phyloP scores from a whole-genome alignment of 2,329 filamentous ascomycete genomes.

The Stagonosporopsis cucurbitacearum region DNA sequence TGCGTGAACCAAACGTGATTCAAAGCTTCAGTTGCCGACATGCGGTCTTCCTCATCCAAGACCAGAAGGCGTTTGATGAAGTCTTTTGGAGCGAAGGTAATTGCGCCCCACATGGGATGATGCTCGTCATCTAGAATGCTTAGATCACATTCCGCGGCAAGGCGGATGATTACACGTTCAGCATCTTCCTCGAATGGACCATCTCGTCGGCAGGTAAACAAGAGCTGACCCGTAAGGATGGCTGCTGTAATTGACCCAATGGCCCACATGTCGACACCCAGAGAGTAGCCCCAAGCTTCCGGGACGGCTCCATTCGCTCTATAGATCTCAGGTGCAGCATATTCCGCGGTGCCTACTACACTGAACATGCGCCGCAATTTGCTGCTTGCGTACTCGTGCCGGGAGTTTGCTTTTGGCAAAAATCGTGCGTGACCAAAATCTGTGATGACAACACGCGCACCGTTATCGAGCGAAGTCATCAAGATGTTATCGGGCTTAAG shows the following conservation, averaged over 20 bases:
- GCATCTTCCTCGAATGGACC: conserved; percentile 35
- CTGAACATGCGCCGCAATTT: conserved; percentile 58
- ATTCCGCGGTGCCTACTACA: conserved; percentile 62
- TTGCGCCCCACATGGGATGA: conserved; percentile 51
- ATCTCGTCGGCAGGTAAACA: conserved; percentile 52
- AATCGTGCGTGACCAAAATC: conserved; percentile 65
- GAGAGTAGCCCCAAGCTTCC: conserved; percentile 58
- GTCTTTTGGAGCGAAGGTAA: conserved; percentile 56
- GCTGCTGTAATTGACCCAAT: conserved; percentile 62
- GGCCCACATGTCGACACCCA: conserved; percentile 68
- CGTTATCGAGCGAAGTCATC: conserved; percentile 60
- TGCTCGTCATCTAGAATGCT: conserved; percentile 49
- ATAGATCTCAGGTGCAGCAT: conserved; percentile 61
- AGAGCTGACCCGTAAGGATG: conserved; percentile 58
- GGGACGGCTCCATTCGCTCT: conserved; percentile 36
- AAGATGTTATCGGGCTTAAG: conserved; percentile 70
- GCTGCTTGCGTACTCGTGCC: background rate
- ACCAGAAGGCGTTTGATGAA: conserved; percentile 62
- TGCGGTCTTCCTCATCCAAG: conserved; percentile 56
- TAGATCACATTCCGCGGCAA: conserved; percentile 53
- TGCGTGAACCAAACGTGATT: conserved; percentile 64
- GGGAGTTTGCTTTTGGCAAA: conserved; percentile 30
- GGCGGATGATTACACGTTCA: conserved; percentile 36
- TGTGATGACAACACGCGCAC: conserved; percentile 63
- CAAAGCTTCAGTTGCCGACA: conserved; percentile 62